These are phyloP conservation scores for Aspergillus campestris DNA, from an alignment of 495 filamentous ascomycete genomes.

Conservation along the genomic window DNA sequence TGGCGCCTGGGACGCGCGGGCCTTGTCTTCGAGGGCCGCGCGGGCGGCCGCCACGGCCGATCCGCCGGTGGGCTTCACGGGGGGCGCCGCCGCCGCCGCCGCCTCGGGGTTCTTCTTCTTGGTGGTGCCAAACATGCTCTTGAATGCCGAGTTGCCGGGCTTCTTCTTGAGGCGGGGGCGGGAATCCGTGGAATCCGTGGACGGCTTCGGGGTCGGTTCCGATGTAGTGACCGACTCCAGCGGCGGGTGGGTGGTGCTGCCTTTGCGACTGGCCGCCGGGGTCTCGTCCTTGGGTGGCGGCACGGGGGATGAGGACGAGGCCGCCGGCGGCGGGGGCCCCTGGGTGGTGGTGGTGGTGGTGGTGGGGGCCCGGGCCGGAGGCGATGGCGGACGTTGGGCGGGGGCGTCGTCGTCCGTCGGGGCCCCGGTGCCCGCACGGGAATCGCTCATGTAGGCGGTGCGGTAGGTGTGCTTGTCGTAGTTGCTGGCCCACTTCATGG, in stretches of 20 bases:
- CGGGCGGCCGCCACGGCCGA: slow-evolving; percentile 44
- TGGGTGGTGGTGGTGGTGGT: slow-evolving; percentile 19
- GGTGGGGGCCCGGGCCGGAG: slow-evolving; percentile 8
- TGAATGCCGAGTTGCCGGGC: slow-evolving; percentile 35
- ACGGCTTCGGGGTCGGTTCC: slow-evolving; percentile 21
- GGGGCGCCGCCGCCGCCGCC: slow-evolving; percentile 17
- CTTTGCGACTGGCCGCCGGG: slow-evolving; percentile 5
- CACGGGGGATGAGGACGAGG: slow-evolving; percentile 2
- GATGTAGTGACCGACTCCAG: slow-evolving; percentile 12
- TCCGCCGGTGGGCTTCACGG: slow-evolving; percentile 27
- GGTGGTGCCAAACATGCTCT: slow-evolving; percentile 36
- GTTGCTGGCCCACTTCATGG: slow-evolving; percentile 82
- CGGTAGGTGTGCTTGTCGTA: slow-evolving; percentile 75
- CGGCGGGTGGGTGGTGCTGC: slow-evolving; percentile 9
- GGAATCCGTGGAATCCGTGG: slow-evolving; percentile 21
- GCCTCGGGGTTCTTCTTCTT: slow-evolving; percentile 32
- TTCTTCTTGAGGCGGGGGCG: slow-evolving; percentile 42
- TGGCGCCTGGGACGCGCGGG: slow-evolving; percentile 29
- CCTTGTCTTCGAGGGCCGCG: slow-evolving; percentile 40
- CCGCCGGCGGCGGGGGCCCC: slow-evolving; percentile 20
- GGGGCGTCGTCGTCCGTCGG: slow-evolving; percentile 16
- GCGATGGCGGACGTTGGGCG: slow-evolving; percentile 16
- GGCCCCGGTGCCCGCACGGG: slow-evolving; percentile 56
- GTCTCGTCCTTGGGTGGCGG: slow-evolving; percentile 5
- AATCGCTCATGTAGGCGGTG: slow-evolving; percentile 69